Evolutionary conservation across 176 grass and related monocot species (phyloP).

Genomic region (Poa annua): DNA sequence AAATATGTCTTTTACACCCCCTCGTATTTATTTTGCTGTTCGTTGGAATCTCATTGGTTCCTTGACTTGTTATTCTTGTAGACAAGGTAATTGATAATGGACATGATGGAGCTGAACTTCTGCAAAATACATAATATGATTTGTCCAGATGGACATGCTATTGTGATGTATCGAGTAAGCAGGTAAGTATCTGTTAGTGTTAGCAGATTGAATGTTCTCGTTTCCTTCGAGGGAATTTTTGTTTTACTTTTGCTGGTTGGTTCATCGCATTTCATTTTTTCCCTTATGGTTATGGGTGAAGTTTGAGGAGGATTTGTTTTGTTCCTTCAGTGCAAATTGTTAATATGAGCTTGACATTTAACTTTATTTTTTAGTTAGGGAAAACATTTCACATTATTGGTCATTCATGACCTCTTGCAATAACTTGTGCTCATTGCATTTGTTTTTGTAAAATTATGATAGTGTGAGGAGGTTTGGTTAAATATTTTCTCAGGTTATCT

Average conservation of each 20-base stretch:
- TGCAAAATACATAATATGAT: background rate
- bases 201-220: background rate
- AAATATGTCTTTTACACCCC: background rate
- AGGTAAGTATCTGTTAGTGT: background rate
- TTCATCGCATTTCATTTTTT: background rate
- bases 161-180: background rate
- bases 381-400: too few relatives aligned
- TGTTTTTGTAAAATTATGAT: too few relatives aligned
- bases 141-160: background rate
- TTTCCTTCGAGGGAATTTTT: background rate
- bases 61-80: slow-evolving; percentile 1
- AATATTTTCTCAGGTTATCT: too few relatives aligned
- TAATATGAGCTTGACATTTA: too few relatives aligned
- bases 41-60: background rate
- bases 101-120: background rate
- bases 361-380: too few relatives aligned
- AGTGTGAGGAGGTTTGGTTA: too few relatives aligned
- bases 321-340: background rate
- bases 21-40: background rate
- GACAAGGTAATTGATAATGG: background rate
- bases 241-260: background rate
- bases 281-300: background rate
- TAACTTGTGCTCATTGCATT: too few relatives aligned
- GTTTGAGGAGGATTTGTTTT: background rate
- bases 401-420: too few relatives aligned